Conservation (phyloP, 2,329 filamentous ascomycete species). For the Fusarium ambrosium region DNA sequence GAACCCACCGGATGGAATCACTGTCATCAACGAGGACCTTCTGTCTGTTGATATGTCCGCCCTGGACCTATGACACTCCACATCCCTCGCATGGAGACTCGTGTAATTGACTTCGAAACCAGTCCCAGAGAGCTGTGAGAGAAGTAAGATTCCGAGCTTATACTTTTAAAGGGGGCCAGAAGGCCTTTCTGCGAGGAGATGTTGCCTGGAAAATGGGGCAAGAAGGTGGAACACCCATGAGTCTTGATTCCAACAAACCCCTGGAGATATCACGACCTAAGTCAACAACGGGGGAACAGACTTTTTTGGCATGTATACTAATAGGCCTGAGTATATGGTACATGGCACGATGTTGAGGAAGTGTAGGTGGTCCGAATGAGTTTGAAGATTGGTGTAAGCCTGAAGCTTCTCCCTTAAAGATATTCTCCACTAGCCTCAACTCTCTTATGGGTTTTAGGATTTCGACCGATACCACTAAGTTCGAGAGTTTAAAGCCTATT, state of each 20-base stretch:
- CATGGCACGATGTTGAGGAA: background rate
- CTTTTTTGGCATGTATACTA: background rate
- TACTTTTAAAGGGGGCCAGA: background rate
- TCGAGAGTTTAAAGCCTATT: background rate
- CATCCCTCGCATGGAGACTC: background rate
- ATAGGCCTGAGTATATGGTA: background rate
- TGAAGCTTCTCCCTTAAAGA: background rate
- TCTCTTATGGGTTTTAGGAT: background rate
- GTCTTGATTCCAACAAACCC: background rate
- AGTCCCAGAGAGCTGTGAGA: background rate
- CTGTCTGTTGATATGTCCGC: background rate
- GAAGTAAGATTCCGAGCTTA: rapidly evolving
- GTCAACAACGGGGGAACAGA: too few species aligned
- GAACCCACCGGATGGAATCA: too few species aligned
- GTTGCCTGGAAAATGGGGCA: background rate
- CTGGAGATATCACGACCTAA: background rate
- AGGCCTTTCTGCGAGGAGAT: background rate
- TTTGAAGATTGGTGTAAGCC: background rate
- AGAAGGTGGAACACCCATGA: background rate
- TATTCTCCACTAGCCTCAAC: background rate
- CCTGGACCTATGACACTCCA: background rate
- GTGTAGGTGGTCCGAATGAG: background rate
- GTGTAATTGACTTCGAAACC: background rate
- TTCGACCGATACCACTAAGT: background rate
- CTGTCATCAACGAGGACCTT: background rate